phyloP scores from a whole-genome alignment of 495 filamentous ascomycete species.

The Thermothielavioides terrestris region DNA sequence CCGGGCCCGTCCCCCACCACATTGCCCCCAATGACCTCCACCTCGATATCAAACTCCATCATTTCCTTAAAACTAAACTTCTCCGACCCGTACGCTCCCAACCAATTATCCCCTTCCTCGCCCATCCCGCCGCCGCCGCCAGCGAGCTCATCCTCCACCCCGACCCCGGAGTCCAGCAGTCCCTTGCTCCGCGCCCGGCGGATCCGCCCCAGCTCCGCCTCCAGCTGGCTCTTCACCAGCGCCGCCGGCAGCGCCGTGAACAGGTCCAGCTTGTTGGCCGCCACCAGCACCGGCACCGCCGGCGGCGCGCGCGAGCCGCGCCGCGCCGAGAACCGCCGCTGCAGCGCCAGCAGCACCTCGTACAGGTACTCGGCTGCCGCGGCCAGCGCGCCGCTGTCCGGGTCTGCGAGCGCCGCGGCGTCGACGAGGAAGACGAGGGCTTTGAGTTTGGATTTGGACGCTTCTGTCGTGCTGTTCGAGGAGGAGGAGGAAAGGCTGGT shows the following conservation, averaged over 20 bases:
- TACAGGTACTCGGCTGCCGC: constrained; percentile 58
- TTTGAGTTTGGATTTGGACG: constrained; percentile 43
- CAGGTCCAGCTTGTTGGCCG: constrained; percentile 89
- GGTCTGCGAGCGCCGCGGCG: constrained; percentile 58
- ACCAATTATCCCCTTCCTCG: constrained; percentile 69
- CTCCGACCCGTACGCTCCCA: constrained; percentile 69
- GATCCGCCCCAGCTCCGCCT: constrained; percentile 74
- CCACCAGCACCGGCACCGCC: constrained; percentile 67
- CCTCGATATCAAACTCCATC: constrained; percentile 69
- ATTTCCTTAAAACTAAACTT: constrained; percentile 73
- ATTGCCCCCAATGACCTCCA: constrained; percentile 73
- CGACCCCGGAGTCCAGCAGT: constrained; percentile 65
- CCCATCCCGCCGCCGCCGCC: constrained; percentile 23
- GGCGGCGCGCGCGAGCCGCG: constrained; percentile 51
- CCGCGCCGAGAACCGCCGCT: constrained; percentile 53
- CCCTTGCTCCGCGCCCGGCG: constrained; percentile 71
- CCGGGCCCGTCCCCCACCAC: constrained; percentile 61
- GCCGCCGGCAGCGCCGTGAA: constrained; percentile 84
- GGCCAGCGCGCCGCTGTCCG: constrained; percentile 34
- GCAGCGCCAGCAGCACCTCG: constrained; percentile 71
- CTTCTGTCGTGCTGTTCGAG: constrained; percentile 49
- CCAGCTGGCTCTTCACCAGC: constrained; percentile 65
- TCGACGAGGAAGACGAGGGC: constrained; percentile 87
- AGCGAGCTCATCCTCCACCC: constrained; percentile 46
- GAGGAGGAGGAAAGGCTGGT: constrained; percentile 39